Base-by-base conservation (phyloP, 164 flowering plant species). In the Vitis riparia region DNA sequence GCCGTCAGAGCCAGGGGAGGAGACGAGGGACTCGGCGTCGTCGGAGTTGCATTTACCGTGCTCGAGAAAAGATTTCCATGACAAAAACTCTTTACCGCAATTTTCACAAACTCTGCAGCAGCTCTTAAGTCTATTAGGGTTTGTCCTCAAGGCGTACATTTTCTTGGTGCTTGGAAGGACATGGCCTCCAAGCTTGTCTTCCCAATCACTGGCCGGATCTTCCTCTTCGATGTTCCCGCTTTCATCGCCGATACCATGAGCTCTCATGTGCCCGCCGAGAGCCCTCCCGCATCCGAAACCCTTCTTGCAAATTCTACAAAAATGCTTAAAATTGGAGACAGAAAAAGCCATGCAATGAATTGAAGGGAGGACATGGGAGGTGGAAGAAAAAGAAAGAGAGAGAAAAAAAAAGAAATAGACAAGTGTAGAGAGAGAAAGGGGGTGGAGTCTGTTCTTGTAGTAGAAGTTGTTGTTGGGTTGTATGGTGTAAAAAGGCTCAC, bases 261-360 rank as follows among this genome's bases (percentile, higher is more conserved):
- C 97, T 76, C 98, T 83, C 99, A 93, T 95, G 81, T 95, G 99
- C 8, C 99, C 98, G 1, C 99, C 99, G 0, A 95, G 79, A 12
- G 98, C 99, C 62, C 99, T 79, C 8, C 98, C 99, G 71, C 99
- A 93, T 19, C 86, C 85, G 64, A 95, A 95, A 2, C 98, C 99
- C 67, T 87, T 95, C 83, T 87, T 91, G 81, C 99, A 95, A 65
- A 93, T 86, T 61, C 80, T 88, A 65, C 99, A 95, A 71, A 80
- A 86, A 69, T 90, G 86, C 77, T 95, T 95, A 67, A 86, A 89
- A 71, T 44, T 68, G 50, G 87, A 68, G 51, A 84, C 77, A 58
- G 74, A 37, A 17, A 80, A 73, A 75, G 82, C 90, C 87, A 81
- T 79, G 10, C 17, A 50, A 60, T 10, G 14, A 23, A 44, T 53